These are phyloP conservation scores for Phyllosticta citribraziliensis DNA, from an alignment of 2,329 filamentous ascomycete genomes.

Conservation along the genomic window DNA sequence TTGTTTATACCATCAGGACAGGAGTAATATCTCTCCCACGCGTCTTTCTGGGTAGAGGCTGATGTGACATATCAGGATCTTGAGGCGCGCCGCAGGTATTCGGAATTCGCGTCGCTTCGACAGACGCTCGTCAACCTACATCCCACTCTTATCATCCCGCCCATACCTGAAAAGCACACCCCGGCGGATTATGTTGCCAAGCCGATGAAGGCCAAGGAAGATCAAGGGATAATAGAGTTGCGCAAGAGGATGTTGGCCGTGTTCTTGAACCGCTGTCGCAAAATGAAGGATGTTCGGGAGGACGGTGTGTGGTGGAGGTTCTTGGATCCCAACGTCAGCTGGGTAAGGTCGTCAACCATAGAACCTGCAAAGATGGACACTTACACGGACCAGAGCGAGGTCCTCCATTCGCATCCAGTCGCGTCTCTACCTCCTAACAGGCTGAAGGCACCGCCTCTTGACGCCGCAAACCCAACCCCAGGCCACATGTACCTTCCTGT, in stretches of 20 bases:
- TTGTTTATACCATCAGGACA: conserved; percentile 94
- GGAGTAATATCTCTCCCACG: conserved; percentile 52
- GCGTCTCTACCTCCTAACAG: conserved; percentile 88
- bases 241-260: conserved; percentile 95
- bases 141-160: conserved; percentile 88
- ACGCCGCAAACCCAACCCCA: conserved; percentile 82
- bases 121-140: conserved; percentile 84
- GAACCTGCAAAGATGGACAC: not conserved
- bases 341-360: conserved; percentile 53
- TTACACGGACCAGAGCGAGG: conserved; percentile 59
- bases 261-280: conserved; percentile 85
- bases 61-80: conserved; percentile 56
- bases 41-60: not conserved
- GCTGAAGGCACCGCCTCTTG: conserved; percentile 87
- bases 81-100: conserved; percentile 90
- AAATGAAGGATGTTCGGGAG: conserved; percentile 83
- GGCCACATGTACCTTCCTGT: conserved; percentile 83
- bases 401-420: conserved; percentile 85
- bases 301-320: conserved; percentile 98
- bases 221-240: conserved; percentile 91
- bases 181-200: conserved; percentile 98
- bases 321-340: conserved; percentile 94
- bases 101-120: conserved; percentile 86
- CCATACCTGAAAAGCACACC: conserved; percentile 96
- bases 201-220: conserved; percentile 95